phyloP scores from a whole-genome alignment of 2,329 filamentous ascomycete genomes.

The Calonectria hawksworthii region DNA sequence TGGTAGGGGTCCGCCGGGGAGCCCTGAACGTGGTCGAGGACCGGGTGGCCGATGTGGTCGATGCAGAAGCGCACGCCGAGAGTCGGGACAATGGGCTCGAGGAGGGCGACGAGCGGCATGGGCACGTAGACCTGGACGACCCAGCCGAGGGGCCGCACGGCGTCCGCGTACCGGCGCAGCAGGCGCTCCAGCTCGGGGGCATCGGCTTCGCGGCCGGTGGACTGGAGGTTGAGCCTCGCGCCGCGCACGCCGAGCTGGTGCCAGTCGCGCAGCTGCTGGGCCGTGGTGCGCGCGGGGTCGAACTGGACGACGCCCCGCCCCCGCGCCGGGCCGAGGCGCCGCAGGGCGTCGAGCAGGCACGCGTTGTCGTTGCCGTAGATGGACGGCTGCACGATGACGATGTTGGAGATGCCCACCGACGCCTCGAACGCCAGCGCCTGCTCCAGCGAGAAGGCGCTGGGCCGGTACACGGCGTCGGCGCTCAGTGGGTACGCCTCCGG shows the following conservation, averaged over 20 bases:
- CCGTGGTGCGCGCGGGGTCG: constrained; percentile 59
- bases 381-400: constrained; percentile 73
- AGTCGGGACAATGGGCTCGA: constrained; percentile 63
- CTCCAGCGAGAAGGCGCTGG: constrained; percentile 62
- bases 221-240: constrained; percentile 71
- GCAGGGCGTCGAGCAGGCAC: constrained; percentile 68
- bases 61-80: constrained; percentile 68
- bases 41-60: constrained; percentile 71
- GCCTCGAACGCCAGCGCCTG: constrained; percentile 66
- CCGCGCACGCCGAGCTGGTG: constrained; percentile 70
- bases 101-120: constrained; percentile 61
- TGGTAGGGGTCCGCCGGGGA: constrained; percentile 34
- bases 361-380: constrained; percentile 74
- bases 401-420: constrained; percentile 64
- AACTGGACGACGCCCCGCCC: constrained; percentile 70
- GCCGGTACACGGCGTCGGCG: constrained; percentile 64
- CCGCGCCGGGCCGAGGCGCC: constrained; percentile 60
- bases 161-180: constrained; percentile 63
- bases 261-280: constrained; percentile 62
- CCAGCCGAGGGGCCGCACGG: constrained; percentile 66
- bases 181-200: constrained; percentile 56
- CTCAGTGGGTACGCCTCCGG: constrained; percentile 64
- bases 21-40: constrained; percentile 47
- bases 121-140: constrained; percentile 71
- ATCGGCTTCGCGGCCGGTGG: constrained; percentile 59